Percentiles rank a stretch among this genome's conserved stretches.
phyloP scores from a whole-genome alignment of 352 stramenopile genomes.

The Phytophthora lateralis region DNA sequence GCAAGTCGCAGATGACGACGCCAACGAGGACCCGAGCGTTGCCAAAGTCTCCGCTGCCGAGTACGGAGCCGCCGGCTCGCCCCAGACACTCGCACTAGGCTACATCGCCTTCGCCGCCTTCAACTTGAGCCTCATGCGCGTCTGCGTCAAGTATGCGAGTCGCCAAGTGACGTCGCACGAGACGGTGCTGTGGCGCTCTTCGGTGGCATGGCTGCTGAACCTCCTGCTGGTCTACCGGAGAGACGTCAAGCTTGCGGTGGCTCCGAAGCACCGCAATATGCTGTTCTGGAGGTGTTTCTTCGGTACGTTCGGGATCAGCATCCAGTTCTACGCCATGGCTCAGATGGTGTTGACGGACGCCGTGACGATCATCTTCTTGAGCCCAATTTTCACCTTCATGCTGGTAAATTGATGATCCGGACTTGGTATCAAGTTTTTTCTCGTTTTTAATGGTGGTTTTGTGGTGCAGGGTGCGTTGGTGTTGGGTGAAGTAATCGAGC shows the following conservation, averaged over 20 bases:
- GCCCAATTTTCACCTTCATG: slow-evolving; percentile 71
- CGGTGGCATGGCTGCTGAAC: slow-evolving; percentile 54
- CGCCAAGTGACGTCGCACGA: slow-evolving; percentile 52
- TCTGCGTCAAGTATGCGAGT: slow-evolving; percentile 61
- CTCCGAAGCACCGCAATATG: slow-evolving; percentile 21
- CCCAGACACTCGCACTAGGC: slow-evolving; percentile 32
- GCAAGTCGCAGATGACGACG: slow-evolving; percentile 14
- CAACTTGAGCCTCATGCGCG: slow-evolving; percentile 61
- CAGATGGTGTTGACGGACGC: slow-evolving; percentile 77
- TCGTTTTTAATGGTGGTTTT: slow-evolving; percentile 34
- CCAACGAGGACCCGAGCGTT: slow-evolving; percentile 6
- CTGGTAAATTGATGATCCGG: slow-evolving; percentile 39
- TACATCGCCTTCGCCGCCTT: slow-evolving; percentile 57
- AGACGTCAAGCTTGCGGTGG: slow-evolving; percentile 29
- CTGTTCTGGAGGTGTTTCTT: slow-evolving; percentile 54
- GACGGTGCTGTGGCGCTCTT: slow-evolving; percentile 62
- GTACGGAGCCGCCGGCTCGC: slow-evolving; percentile 14
- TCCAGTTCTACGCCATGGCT: slow-evolving; percentile 74
- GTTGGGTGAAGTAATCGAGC: slow-evolving; percentile 52
- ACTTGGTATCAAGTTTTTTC: background rate
- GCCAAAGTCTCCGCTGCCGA: slow-evolving; percentile 9
- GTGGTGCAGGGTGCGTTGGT: slow-evolving; percentile 41
- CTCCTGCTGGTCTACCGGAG: slow-evolving; percentile 35
- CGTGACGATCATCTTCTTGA: slow-evolving; percentile 68
- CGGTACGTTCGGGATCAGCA: slow-evolving; percentile 58